Conservation (phyloP, 257 asterid genomes). For the Nicotiana paniculata region DNA sequence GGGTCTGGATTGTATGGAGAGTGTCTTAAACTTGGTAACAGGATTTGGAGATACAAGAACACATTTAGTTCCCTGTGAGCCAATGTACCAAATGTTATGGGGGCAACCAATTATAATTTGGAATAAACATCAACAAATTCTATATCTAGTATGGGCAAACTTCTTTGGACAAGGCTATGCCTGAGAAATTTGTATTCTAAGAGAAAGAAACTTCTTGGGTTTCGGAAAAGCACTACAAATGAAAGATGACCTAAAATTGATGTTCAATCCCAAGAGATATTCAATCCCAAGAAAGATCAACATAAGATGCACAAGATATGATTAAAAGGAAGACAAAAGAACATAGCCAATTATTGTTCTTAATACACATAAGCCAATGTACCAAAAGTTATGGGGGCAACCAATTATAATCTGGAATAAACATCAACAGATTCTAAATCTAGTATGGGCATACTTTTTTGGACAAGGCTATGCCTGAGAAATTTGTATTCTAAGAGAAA, state of each 20-base stretch:
- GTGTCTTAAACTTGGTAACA: slow-evolving; percentile 41
- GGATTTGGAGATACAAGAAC: slow-evolving; percentile 47
- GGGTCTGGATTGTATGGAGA: slow-evolving; percentile 28
- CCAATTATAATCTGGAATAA: slow-evolving; percentile 15
- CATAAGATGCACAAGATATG: neutral
- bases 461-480: neutral
- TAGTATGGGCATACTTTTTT: neutral
- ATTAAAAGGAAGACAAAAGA: neutral
- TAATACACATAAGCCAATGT: slow-evolving; percentile 22
- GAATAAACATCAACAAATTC: neutral
- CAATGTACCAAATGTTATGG: slow-evolving; percentile 28
- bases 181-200: neutral
- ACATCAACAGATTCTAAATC: neutral
- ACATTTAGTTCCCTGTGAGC: slow-evolving; percentile 67
- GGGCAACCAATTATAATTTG: slow-evolving; percentile 15
- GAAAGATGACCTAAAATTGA: neutral
- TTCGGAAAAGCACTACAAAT: neutral
- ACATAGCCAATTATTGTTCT: neutral
- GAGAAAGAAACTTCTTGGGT: neutral
- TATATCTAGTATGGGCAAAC: neutral
- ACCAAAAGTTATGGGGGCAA: slow-evolving; percentile 22
- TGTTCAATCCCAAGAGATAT: neutral
- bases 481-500: neutral
- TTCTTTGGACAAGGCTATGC: neutral
- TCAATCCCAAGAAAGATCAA: neutral